Percentiles rank a stretch among this genome's conserved stretches.
phyloP scores from a whole-genome alignment of 2,329 filamentous ascomycete species.

The Fusarium sp. region DNA sequence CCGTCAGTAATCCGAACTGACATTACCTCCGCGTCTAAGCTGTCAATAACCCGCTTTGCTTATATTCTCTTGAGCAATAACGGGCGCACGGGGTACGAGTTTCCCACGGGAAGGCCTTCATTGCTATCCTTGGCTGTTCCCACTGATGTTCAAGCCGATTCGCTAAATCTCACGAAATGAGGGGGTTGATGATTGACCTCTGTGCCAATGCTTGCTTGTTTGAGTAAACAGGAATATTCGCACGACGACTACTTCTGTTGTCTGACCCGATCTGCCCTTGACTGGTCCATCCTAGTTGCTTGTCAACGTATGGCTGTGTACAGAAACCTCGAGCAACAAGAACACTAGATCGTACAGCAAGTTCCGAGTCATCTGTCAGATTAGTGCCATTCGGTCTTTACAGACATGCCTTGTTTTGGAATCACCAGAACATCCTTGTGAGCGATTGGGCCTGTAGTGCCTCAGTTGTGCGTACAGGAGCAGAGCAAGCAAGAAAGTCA shows the following conservation, averaged over 20 bases:
- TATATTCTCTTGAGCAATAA: neutral
- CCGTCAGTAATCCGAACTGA: neutral
- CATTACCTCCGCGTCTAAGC: neutral
- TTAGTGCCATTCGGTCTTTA: neutral
- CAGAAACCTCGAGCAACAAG: neutral
- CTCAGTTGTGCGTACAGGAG: slow-evolving; percentile 4
- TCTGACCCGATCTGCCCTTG: neutral
- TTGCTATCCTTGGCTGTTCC: neutral
- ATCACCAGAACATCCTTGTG: neutral
- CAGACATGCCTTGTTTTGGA: neutral
- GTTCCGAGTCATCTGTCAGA: neutral
- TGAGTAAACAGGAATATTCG: neutral
- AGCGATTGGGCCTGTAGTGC: neutral
- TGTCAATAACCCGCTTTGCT: neutral
- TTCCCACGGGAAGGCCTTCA: neutral
- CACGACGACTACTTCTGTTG: neutral
- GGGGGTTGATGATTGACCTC: neutral
- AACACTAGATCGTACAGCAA: neutral
- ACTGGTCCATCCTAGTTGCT: neutral
- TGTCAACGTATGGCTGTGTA: slow-evolving; percentile 7
- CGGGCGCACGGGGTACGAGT: neutral
- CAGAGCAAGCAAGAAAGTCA: neutral
- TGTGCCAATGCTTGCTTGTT: neutral
- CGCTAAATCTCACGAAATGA: neutral
- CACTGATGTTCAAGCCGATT: neutral